These are phyloP conservation scores for Chrysosphaeria jannelii DNA, from an alignment of 2,329 filamentous ascomycete species.

Conservation along the genomic window DNA sequence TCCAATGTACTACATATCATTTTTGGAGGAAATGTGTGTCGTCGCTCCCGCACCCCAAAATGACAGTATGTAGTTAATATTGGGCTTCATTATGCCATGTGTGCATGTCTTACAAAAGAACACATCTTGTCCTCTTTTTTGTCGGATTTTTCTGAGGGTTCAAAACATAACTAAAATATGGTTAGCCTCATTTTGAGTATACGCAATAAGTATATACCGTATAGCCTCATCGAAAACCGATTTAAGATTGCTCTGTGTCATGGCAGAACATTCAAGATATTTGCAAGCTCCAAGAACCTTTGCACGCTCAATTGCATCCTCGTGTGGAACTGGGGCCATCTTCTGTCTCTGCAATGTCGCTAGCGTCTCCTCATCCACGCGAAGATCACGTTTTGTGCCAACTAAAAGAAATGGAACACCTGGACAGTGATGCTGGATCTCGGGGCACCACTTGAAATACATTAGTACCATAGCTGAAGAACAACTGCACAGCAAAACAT, in stretches of 20 bases:
- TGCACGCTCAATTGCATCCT: constrained; percentile 63
- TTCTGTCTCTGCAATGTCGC: constrained; percentile 67
- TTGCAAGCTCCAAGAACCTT: constrained; percentile 92
- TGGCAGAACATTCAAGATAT: constrained; percentile 89
- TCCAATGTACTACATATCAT: no score
- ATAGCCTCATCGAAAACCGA: constrained; percentile 98
- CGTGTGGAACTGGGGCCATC: constrained; percentile 91
- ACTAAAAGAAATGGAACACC: constrained; percentile 91
- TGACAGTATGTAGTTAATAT: no score
- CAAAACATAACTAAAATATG: constrained; percentile 32
- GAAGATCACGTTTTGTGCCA: constrained; percentile 83
- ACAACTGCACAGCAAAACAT: no score
- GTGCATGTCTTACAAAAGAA: no score
- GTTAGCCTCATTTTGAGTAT: background rate
- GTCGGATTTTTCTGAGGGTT: constrained; percentile 34
- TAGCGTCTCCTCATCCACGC: constrained; percentile 60
- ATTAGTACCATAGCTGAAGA: no score
- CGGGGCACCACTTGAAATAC: constrained; percentile 55
- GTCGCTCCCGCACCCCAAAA: no score
- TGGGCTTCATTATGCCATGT: no score
- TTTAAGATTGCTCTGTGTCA: constrained; percentile 92
- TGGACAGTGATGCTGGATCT: constrained; percentile 90
- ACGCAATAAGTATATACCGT: constrained; percentile 45
- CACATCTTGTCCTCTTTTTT: constrained; percentile 27
- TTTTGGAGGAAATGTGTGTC: no score